Conservation (phyloP, 495 filamentous ascomycete genomes). For the Xylaria sp. region DNA sequence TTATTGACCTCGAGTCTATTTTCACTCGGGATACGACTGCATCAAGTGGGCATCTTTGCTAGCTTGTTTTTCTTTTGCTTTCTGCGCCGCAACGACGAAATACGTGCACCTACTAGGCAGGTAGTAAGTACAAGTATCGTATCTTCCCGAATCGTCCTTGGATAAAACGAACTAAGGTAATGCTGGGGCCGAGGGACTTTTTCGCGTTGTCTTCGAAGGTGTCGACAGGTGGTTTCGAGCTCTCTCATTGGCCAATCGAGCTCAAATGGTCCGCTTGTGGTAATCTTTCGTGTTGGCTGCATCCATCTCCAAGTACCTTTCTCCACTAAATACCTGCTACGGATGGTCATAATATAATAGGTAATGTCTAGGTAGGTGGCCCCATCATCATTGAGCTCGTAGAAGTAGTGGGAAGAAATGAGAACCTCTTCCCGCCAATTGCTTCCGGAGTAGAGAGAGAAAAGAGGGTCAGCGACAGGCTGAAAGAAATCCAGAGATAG, state of each 20-base stretch:
- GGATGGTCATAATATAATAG: constrained; percentile 1
- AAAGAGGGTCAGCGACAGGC: background rate
- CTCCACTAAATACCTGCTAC: constrained; percentile 26
- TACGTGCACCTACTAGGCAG: constrained; percentile 9
- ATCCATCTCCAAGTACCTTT: constrained; percentile 26
- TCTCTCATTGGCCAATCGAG: constrained; percentile 26
- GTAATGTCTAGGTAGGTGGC: background rate
- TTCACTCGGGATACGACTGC: background rate
- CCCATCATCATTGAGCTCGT: background rate
- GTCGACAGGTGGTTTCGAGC: background rate
- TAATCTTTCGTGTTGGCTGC: constrained; percentile 23
- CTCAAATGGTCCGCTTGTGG: constrained; percentile 28
- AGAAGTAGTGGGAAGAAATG: background rate
- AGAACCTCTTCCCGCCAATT: background rate
- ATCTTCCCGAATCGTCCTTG: constrained; percentile 1
- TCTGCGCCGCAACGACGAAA: background rate
- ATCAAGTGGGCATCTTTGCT: background rate
- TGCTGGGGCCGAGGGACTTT: constrained; percentile 26
- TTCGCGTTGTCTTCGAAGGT: constrained; percentile 11
- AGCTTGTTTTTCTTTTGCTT: background rate
- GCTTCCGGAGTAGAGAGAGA: background rate
- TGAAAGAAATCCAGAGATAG: background rate
- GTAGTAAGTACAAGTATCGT: constrained; percentile 6
- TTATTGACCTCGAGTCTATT: background rate
- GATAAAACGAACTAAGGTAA: constrained; percentile 17